Conservation (phyloP, 169 alveolate species). For the Eimeria necatrix region DNA sequence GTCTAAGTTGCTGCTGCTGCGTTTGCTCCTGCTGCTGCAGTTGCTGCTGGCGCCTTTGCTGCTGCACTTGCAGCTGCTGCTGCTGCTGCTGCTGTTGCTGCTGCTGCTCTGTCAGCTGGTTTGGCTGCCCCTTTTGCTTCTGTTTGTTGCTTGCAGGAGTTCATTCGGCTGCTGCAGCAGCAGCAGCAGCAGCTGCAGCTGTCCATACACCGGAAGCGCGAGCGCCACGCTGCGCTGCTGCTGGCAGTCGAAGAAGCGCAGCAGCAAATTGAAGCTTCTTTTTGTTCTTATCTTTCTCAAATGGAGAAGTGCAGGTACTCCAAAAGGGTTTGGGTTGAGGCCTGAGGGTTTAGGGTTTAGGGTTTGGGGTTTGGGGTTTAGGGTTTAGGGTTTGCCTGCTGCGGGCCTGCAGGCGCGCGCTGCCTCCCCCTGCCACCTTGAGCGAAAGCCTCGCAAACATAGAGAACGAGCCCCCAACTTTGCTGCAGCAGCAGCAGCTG, state of each 20-base stretch:
- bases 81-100: conserved; percentile 35
- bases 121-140: not conserved
- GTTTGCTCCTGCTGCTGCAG: not conserved
- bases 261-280: not conserved
- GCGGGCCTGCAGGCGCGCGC: not conserved
- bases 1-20: not conserved
- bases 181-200: conserved; percentile 27
- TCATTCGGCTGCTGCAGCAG: conserved; percentile 16
- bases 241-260: not conserved
- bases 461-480: not conserved
- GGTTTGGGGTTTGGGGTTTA: conserved; percentile 34
- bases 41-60: not conserved
- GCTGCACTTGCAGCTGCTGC: not conserved
- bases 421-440: conserved; percentile 33
- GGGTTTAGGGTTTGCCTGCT: not conserved
- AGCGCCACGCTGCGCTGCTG: not conserved
- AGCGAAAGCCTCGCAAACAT: conserved; percentile 15
- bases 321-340: not conserved
- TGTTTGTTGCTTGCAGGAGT: not conserved
- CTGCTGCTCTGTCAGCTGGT: conserved; percentile 9
- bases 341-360: conserved; percentile 23
- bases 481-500: conserved; percentile 49
- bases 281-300: not conserved
- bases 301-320: not conserved
- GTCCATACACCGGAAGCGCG: not conserved